Evolutionary conservation across 805 yeast genomes (phyloP).

Genomic region (Cyberlindnera sargentensis): DNA sequence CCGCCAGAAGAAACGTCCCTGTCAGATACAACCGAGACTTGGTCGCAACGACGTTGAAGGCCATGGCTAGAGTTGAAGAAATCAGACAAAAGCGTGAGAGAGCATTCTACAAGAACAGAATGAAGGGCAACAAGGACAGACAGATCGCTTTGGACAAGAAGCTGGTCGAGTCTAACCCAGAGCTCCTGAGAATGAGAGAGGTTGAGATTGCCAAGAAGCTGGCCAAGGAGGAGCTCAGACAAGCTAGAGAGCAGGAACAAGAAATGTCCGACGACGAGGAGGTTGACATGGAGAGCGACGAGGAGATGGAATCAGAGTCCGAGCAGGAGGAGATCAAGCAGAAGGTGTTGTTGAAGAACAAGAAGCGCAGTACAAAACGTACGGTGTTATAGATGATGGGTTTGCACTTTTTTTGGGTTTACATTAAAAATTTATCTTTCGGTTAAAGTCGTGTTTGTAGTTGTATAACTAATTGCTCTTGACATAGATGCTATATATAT

Average conservation of each 20-base stretch:
- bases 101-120: constrained; percentile 98
- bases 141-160: constrained; percentile 81
- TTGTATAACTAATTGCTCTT: no score
- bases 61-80: constrained; percentile 94
- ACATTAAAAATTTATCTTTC: not conserved
- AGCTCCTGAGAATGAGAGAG: constrained; percentile 84
- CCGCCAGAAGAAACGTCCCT: constrained; percentile 96
- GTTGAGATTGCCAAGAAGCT: constrained; percentile 77
- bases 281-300: constrained; percentile 54
- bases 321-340: constrained; percentile 40
- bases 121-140: constrained; percentile 93
- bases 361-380: constrained; percentile 22
- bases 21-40: constrained; percentile 96
- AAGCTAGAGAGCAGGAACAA: constrained; percentile 39
- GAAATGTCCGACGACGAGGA: constrained; percentile 34
- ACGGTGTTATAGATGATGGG: constrained; percentile 2
- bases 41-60: constrained; percentile 88
- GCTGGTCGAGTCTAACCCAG: constrained; percentile 84
- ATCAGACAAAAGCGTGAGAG: constrained; percentile 94
- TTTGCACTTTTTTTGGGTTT: not conserved
- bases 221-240: constrained; percentile 61
- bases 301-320: constrained; percentile 35
- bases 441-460: no score
- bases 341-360: constrained; percentile 28
- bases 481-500: no score